Evolutionary conservation across 768 basidiomycete species (phyloP).

Genomic region (Rhizopogon roseolus): DNA sequence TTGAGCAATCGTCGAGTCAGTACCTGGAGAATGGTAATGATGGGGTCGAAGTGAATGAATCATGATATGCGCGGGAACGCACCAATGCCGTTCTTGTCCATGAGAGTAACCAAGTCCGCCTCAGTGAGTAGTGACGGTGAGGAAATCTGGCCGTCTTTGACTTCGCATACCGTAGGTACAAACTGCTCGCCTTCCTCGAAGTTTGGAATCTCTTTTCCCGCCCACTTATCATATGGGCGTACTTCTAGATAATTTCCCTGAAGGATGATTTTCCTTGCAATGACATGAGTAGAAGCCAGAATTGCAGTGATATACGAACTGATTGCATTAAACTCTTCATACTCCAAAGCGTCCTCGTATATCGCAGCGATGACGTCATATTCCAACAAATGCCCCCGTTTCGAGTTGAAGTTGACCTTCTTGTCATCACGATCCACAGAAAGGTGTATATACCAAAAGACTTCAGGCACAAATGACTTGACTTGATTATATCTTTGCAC

Average conservation of each 20-base stretch:
- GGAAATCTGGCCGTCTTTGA: no score
- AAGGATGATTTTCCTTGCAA: slow-evolving; percentile 70
- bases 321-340: slow-evolving; percentile 79
- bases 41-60: background rate
- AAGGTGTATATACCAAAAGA: slow-evolving; percentile 94
- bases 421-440: slow-evolving; percentile 44
- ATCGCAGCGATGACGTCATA: slow-evolving; percentile 59
- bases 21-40: slow-evolving; percentile 50
- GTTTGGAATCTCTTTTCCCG: no score
- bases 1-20: slow-evolving; percentile 97
- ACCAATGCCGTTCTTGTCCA: no score
- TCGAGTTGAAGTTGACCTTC: slow-evolving; percentile 83
- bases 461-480: slow-evolving; percentile 79
- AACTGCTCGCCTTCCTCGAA: no score
- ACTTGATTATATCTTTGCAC: slow-evolving; percentile 89
- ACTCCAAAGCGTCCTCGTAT: slow-evolving; percentile 64
- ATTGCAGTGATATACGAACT: slow-evolving; percentile 40
- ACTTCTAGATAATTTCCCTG: no score
- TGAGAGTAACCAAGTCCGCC: no score
- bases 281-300: background rate
- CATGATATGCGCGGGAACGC: slow-evolving; percentile 5
- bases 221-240: no score
- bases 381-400: slow-evolving; percentile 81
- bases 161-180: no score
- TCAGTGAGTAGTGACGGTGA: no score